Evolutionary conservation across 495 filamentous ascomycete genomes (phyloP).

Genomic region (Hypomontagnella submonticulosa): DNA sequence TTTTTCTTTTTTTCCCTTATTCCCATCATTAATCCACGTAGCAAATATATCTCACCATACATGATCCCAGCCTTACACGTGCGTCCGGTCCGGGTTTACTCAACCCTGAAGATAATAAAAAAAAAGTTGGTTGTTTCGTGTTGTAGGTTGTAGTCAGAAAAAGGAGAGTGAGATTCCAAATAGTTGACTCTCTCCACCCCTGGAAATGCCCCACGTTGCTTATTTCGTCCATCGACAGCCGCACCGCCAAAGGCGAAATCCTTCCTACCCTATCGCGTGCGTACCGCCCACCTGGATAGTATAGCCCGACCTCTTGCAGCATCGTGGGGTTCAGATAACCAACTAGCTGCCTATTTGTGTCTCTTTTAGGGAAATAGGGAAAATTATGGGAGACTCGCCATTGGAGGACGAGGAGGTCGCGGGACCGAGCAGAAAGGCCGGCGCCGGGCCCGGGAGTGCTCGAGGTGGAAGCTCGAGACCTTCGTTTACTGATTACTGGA

Average conservation of each 20-base stretch:
- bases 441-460: slow-evolving; percentile 1
- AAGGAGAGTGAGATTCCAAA: slow-evolving; percentile 37
- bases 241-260: slow-evolving; percentile 20
- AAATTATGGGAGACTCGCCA: slow-evolving; percentile 22
- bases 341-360: slow-evolving; percentile 2
- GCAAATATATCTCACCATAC: background rate
- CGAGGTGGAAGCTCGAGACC: slow-evolving; percentile 39
- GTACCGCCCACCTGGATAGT: slow-evolving; percentile 19
- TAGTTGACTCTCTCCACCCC: slow-evolving; percentile 27
- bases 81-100: background rate
- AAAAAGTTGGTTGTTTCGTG: too few relatives aligned
- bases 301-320: slow-evolving; percentile 2
- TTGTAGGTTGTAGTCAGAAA: slow-evolving; percentile 13
- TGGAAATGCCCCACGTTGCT: slow-evolving; percentile 25
- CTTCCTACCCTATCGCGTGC: slow-evolving; percentile 25
- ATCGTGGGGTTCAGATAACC: slow-evolving; percentile 9
- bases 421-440: slow-evolving; percentile 1
- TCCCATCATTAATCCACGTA: too few relatives aligned
- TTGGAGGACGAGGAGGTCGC: slow-evolving; percentile 26
- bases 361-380: background rate
- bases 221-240: slow-evolving; percentile 20
- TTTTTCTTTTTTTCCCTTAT: too few relatives aligned
- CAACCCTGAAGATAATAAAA: background rate
- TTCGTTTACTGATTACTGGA: slow-evolving; percentile 54
- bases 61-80: background rate